phyloP scores from a whole-genome alignment of 176 grass and related monocot species.

The Ampelocalamus luodianensis region DNA sequence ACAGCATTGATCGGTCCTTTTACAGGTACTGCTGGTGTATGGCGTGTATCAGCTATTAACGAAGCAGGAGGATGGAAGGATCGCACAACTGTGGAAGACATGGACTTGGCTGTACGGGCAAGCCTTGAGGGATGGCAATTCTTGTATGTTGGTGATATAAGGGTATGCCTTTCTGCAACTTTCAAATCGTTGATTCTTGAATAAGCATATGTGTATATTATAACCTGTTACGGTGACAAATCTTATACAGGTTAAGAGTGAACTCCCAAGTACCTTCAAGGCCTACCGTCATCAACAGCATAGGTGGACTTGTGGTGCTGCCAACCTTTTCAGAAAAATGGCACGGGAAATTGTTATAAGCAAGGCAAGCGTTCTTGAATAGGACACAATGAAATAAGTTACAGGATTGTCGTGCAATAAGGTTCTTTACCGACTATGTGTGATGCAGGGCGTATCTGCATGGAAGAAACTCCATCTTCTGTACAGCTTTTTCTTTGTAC shows the following conservation, averaged over 20 bases:
- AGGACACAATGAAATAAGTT: background rate
- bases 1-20: background rate
- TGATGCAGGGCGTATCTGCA: constrained; percentile 73
- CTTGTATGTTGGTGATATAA: constrained; percentile 90
- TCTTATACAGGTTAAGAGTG: constrained; percentile 81
- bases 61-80: constrained; percentile 94
- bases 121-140: constrained; percentile 87
- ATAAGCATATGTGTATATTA: background rate
- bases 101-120: constrained; percentile 91
- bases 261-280: constrained; percentile 91
- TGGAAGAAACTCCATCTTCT: constrained; percentile 86
- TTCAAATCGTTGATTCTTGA: background rate
- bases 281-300: constrained; percentile 89
- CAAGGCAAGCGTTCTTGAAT: constrained; percentile 53
- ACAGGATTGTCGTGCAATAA: background rate
- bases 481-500: constrained; percentile 93
- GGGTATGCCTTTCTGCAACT: constrained; percentile 53
- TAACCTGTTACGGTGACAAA: constrained; percentile 14
- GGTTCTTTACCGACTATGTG: background rate
- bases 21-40: constrained; percentile 92
- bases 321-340: constrained; percentile 97
- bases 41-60: constrained; percentile 89
- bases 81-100: constrained; percentile 92
- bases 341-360: constrained; percentile 67
- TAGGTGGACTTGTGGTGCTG: constrained; percentile 82